A percentile compares a stretch with the other conserved stretches of the same genome.
Conservation (phyloP, 345 rosid genomes). For the Hibiscus tridactylites region DNA sequence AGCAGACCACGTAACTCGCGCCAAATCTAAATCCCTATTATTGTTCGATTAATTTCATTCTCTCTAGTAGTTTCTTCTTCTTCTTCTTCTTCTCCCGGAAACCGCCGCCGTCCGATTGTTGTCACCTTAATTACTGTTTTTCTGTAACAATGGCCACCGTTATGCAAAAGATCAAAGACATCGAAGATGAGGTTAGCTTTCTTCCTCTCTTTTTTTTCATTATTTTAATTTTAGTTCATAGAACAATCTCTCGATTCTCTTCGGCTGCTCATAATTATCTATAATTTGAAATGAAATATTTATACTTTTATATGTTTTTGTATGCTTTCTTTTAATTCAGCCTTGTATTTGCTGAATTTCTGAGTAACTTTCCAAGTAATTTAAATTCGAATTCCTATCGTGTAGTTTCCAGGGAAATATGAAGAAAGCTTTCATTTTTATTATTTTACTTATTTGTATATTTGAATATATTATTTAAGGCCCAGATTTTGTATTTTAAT, state of each 20-base stretch:
- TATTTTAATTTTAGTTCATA: neutral
- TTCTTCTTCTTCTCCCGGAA: neutral
- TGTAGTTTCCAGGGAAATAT: neutral
- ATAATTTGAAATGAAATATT: neutral
- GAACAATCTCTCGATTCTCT: neutral
- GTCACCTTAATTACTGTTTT: neutral
- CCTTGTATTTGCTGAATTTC: neutral
- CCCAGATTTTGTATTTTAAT: too few relatives aligned
- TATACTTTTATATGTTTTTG: neutral
- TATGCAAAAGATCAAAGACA: conserved; percentile 85
- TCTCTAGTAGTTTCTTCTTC: neutral
- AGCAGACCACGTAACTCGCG: neutral
- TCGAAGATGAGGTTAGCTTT: conserved; percentile 72
- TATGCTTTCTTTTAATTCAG: neutral
- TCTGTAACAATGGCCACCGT: conserved; percentile 59
- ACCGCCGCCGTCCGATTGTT: neutral
- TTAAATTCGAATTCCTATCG: neutral
- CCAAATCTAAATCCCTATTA: neutral
- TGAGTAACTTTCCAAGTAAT: neutral
- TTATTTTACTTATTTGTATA: neutral
- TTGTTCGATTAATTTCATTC: neutral
- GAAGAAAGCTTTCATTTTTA: neutral
- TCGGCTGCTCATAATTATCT: neutral
- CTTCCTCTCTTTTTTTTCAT: neutral
- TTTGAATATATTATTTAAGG: neutral